Percentiles rank a stretch among this genome's conserved stretches.
Evolutionary conservation across 805 yeast species (phyloP).

Genomic region (Yarrowia sp.): DNA sequence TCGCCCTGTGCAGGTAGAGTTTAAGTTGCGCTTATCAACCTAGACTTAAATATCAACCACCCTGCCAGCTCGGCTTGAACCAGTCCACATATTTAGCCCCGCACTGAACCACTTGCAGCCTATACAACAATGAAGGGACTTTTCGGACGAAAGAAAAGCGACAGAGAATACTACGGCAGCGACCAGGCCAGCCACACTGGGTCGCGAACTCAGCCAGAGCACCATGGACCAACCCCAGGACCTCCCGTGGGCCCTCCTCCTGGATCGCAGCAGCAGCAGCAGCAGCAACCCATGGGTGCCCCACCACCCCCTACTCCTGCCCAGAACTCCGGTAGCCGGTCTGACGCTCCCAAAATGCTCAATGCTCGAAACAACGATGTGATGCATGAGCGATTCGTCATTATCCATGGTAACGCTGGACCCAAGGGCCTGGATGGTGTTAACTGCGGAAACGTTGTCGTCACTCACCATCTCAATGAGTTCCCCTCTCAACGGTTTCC

Average conservation of each 20-base stretch:
- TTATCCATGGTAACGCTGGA: constrained; percentile 41
- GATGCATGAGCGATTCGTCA: constrained; percentile 36
- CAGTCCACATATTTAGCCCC: not conserved
- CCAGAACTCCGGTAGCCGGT: not conserved
- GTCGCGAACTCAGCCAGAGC: not conserved
- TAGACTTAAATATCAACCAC: constrained; percentile 11
- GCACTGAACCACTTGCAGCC: not conserved
- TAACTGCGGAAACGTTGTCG: constrained; percentile 39
- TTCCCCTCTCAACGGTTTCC: constrained; percentile 74
- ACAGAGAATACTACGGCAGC: constrained; percentile 19
- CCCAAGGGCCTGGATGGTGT: constrained; percentile 26
- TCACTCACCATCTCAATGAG: constrained; percentile 41
- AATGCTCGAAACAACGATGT: constrained; percentile 34
- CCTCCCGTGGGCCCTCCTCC: not conserved
- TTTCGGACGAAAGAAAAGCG: constrained; percentile 16
- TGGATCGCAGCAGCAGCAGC: not conserved
- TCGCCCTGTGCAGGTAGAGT: not conserved
- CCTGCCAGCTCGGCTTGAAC: not conserved
- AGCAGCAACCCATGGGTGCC: constrained; percentile 3
- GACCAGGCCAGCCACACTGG: not conserved
- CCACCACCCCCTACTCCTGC: constrained; percentile 5
- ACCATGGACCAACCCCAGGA: constrained; percentile 15
- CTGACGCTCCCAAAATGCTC: constrained; percentile 30
- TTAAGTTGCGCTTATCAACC: constrained; percentile 1
- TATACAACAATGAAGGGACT: not conserved